Evolutionary conservation across 257 asterid genomes (phyloP).

Genomic region (Apocynum venetum): DNA sequence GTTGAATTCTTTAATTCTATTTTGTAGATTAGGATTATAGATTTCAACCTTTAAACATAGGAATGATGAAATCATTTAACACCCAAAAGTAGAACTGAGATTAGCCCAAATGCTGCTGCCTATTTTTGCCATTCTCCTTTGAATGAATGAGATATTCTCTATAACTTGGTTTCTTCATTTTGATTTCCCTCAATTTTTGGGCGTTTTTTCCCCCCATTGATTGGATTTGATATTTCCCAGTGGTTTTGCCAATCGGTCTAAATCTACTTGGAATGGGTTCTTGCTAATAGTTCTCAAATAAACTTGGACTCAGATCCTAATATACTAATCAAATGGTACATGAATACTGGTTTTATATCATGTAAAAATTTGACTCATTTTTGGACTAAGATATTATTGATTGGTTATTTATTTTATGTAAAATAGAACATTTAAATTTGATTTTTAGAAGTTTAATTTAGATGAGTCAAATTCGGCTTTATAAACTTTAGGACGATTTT

Average conservation of each 20-base stretch:
- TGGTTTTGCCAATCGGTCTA: background rate
- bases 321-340: too few species aligned
- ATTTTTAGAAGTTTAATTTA: too few species aligned
- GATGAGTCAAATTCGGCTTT: too few species aligned
- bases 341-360: too few species aligned
- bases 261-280: too few species aligned
- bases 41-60: background rate
- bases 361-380: too few species aligned
- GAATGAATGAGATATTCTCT: background rate
- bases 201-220: too few species aligned
- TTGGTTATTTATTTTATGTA: too few species aligned
- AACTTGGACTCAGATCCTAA: background rate
- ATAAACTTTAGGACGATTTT: too few species aligned
- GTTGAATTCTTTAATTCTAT: constrained; percentile 13
- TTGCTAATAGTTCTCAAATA: background rate
- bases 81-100: background rate
- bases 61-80: constrained; percentile 5
- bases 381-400: too few species aligned
- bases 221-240: background rate
- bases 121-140: background rate
- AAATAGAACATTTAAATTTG: too few species aligned
- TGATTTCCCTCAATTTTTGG: background rate
- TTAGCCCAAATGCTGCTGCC: constrained; percentile 5
- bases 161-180: background rate
- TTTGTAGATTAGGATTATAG: constrained; percentile 17